A percentile compares a stretch with the other conserved stretches of the same genome.
phyloP scores from a whole-genome alignment of 1,284 basidiomycete species.

The Somion occarium region DNA sequence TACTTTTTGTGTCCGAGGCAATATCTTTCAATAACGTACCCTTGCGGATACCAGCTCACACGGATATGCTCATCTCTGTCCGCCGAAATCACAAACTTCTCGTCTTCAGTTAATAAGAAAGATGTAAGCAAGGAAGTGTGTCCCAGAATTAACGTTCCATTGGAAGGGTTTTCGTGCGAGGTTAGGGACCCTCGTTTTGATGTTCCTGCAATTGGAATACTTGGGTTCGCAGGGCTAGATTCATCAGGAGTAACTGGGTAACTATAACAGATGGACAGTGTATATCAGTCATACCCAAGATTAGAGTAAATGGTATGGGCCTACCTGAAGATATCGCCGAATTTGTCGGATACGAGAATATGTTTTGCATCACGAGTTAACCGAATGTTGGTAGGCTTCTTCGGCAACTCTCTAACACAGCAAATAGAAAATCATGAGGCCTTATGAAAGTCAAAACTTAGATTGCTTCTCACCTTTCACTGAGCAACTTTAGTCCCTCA shows the following conservation, averaged over 20 bases:
- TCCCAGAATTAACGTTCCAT: slow-evolving; percentile 75
- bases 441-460: not conserved
- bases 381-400: slow-evolving; percentile 63
- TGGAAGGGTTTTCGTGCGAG: slow-evolving; percentile 69
- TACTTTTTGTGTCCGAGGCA: slow-evolving; percentile 83
- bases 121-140: slow-evolving; percentile 82
- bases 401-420: slow-evolving; percentile 62
- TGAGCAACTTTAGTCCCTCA: slow-evolving; percentile 49
- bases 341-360: slow-evolving; percentile 78
- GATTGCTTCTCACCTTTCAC: slow-evolving; percentile 53
- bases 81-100: slow-evolving; percentile 76
- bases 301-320: slow-evolving; percentile 7
- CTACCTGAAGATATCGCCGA: slow-evolving; percentile 80
- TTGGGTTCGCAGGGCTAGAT: slow-evolving; percentile 3
- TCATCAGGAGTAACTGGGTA: slow-evolving; percentile 37
- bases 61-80: slow-evolving; percentile 93
- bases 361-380: slow-evolving; percentile 56
- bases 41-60: slow-evolving; percentile 84
- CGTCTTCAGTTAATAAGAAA: slow-evolving; percentile 63
- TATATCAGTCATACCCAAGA: not conserved
- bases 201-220: slow-evolving; percentile 5
- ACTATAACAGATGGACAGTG: slow-evolving; percentile 35
- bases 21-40: slow-evolving; percentile 79
- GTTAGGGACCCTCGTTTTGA: slow-evolving; percentile 38
- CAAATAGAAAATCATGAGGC: not conserved